phyloP scores from a whole-genome alignment of 352 stramenopile genomes.

The Pythium phragmitis region DNA sequence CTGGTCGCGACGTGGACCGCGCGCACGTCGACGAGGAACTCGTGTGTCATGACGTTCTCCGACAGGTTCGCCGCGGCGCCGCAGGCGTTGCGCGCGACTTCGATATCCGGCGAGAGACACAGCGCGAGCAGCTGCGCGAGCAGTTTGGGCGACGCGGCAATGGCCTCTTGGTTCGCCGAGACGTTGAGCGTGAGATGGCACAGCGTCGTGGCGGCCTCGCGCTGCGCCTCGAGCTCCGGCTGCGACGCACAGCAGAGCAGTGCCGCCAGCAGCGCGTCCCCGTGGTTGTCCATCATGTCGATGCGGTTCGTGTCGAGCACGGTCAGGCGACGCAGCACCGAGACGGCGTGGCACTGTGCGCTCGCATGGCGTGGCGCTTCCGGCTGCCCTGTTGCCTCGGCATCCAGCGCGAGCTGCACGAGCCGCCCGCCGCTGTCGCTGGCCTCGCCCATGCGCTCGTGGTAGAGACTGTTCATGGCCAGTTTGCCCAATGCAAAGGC shows the following conservation, averaged over 20 bases:
- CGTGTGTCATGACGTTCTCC: constrained; percentile 83
- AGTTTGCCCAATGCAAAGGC: constrained; percentile 94
- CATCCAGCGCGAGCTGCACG: constrained; percentile 59
- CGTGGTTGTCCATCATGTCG: constrained; percentile 69
- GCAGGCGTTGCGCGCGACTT: constrained; percentile 91
- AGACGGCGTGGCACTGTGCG: constrained; percentile 89
- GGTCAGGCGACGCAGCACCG: constrained; percentile 86
- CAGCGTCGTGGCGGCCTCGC: constrained; percentile 86
- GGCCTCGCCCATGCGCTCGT: constrained; percentile 57
- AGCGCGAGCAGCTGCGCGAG: constrained; percentile 71
- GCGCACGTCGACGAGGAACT: constrained; percentile 81
- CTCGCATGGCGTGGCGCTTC: constrained; percentile 39
- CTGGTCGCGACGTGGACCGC: constrained; percentile 88
- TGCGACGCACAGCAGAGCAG: constrained; percentile 44
- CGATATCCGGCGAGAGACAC: constrained; percentile 82
- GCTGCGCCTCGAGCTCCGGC: constrained; percentile 82
- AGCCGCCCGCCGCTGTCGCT: constrained; percentile 50
- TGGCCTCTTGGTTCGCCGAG: constrained; percentile 65
- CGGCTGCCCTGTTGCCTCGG: constrained; percentile 7
- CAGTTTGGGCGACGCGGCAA: constrained; percentile 50
- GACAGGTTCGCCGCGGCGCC: constrained; percentile 91
- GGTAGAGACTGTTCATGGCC: constrained; percentile 70
- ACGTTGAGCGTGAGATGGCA: constrained; percentile 84
- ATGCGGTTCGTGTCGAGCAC: constrained; percentile 79
- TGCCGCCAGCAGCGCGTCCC: constrained; percentile 53